Percentiles rank a stretch among this genome's conserved stretches.
Conservation (phyloP, 768 basidiomycete genomes). For the Suillus subluteus region DNA sequence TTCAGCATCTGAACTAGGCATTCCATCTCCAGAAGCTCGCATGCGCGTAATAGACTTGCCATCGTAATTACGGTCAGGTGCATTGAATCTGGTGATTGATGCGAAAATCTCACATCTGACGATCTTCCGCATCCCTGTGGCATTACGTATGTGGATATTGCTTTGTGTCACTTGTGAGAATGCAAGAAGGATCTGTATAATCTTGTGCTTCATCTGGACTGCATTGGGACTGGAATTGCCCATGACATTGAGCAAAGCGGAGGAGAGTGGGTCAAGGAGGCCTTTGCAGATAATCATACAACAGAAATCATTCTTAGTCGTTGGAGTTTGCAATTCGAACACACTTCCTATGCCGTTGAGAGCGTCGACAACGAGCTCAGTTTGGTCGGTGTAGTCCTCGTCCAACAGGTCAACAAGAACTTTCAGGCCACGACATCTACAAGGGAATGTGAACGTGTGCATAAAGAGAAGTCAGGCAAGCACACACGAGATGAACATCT, state of each 20-base stretch:
- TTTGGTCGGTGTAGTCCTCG: slow-evolving; percentile 92
- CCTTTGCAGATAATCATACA: slow-evolving; percentile 98
- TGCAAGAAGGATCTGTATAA: slow-evolving; percentile 84
- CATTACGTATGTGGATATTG: slow-evolving; percentile 91
- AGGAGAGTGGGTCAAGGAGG: slow-evolving; percentile 87
- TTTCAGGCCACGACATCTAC: slow-evolving; percentile 90
- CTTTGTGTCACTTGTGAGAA: slow-evolving; percentile 98
- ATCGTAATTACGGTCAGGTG: not conserved
- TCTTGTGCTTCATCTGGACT: slow-evolving; percentile 81
- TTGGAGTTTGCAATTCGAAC: slow-evolving; percentile 94
- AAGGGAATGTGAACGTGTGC: slow-evolving; percentile 3
- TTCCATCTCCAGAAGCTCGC: slow-evolving; percentile 85
- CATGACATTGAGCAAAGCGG: slow-evolving; percentile 89
- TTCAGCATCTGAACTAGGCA: slow-evolving; percentile 89
- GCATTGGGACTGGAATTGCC: slow-evolving; percentile 66
- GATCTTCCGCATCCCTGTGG: slow-evolving; percentile 87
- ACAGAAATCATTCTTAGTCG: slow-evolving; percentile 98
- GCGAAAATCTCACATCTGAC: slow-evolving; percentile 70
- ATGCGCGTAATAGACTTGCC: slow-evolving; percentile 83
- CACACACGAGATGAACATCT: slow-evolving; percentile 98
- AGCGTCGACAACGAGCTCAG: slow-evolving; percentile 89
- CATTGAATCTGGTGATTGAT: slow-evolving; percentile 14
- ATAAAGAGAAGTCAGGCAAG: not conserved
- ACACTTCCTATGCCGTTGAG: slow-evolving; percentile 94
- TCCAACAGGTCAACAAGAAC: slow-evolving; percentile 95